A percentile compares a stretch with the other conserved stretches of the same genome.
phyloP scores from a whole-genome alignment of 2,329 filamentous ascomycete species.

The Phoma sp. region DNA sequence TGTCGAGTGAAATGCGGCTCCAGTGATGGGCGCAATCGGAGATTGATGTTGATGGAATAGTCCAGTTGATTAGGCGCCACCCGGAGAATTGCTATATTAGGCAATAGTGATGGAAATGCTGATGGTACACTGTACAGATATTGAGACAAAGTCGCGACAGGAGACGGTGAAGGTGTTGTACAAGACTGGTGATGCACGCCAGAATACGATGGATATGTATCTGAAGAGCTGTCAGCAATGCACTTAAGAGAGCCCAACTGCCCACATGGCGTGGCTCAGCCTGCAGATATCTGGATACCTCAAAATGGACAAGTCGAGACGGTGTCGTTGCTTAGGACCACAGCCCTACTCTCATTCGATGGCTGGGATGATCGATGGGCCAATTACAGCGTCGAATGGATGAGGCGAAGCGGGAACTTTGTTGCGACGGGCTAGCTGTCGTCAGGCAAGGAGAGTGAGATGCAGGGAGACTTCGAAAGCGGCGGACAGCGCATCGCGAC shows the following conservation, averaged over 20 bases:
- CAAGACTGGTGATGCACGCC: slow-evolving; percentile 29
- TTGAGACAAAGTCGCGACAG: slow-evolving; percentile 10
- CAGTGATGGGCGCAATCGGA: slow-evolving; percentile 37
- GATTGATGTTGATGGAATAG: slow-evolving; percentile 25
- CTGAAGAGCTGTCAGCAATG: slow-evolving; percentile 39
- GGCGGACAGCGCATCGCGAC: slow-evolving; percentile 50
- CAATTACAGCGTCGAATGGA: slow-evolving; percentile 42
- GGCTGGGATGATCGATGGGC: slow-evolving; percentile 29
- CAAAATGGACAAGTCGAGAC: slow-evolving; percentile 41
- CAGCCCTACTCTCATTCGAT: slow-evolving; percentile 45
- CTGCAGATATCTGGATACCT: slow-evolving; percentile 39
- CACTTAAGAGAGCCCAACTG: slow-evolving; percentile 15
- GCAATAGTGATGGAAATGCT: slow-evolving; percentile 29
- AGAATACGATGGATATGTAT: slow-evolving; percentile 26
- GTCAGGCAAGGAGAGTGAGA: slow-evolving; percentile 42
- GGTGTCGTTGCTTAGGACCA: slow-evolving; percentile 34
- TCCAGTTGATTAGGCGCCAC: slow-evolving; percentile 27
- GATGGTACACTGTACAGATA: slow-evolving; percentile 30
- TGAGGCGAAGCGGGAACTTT: slow-evolving; percentile 43
- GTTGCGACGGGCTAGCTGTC: slow-evolving; percentile 43
- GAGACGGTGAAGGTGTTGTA: slow-evolving; percentile 29
- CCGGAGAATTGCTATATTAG: slow-evolving; percentile 43
- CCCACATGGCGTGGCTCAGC: slow-evolving; percentile 32
- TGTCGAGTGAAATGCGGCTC: slow-evolving; percentile 42
- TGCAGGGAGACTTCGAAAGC: slow-evolving; percentile 41